Percentiles rank a stretch among this genome's conserved stretches.
These are phyloP conservation scores for Lactarius hengduanensis DNA, from an alignment of 768 basidiomycete genomes.

Conservation along the genomic window DNA sequence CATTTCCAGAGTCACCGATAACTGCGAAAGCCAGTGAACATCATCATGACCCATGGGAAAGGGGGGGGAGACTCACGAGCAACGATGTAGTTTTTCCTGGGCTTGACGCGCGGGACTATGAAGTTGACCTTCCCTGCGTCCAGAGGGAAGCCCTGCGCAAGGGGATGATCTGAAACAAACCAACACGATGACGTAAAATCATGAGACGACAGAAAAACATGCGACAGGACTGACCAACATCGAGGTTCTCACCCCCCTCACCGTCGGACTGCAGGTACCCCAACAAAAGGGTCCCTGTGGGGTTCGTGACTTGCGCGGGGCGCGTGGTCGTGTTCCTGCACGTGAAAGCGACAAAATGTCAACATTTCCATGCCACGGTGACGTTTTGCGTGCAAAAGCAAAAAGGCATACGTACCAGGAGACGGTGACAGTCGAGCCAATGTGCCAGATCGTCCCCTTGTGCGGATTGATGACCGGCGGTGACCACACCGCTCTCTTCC, in stretches of 20 bases:
- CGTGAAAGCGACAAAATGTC: conserved; percentile 6
- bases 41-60: conserved; percentile 1
- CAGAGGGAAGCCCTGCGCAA: conserved; percentile 57
- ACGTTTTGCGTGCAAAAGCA: not conserved
- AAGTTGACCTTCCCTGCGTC: conserved; percentile 48
- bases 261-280: conserved; percentile 45
- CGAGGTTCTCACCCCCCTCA: conserved; percentile 50
- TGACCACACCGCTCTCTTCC: conserved; percentile 40
- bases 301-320: conserved; percentile 39
- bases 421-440: conserved; percentile 47
- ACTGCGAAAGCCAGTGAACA: conserved; percentile 40
- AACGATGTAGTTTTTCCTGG: conserved; percentile 54
- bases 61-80: conserved; percentile 46
- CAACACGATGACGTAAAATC: not conserved
- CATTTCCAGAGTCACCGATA: conserved; percentile 66
- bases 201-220: conserved; percentile 26
- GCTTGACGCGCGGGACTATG: conserved; percentile 49
- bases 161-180: conserved; percentile 46
- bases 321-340: conserved; percentile 46
- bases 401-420: conserved; percentile 45
- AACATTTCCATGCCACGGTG: not conserved
- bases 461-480: conserved; percentile 53
- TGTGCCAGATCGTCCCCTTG: conserved; percentile 47
- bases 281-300: conserved; percentile 49
- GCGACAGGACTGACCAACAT: conserved; percentile 40